These are phyloP conservation scores for Monosporozyma aquatica DNA, from an alignment of 805 yeast genomes.

Conservation along the genomic window DNA sequence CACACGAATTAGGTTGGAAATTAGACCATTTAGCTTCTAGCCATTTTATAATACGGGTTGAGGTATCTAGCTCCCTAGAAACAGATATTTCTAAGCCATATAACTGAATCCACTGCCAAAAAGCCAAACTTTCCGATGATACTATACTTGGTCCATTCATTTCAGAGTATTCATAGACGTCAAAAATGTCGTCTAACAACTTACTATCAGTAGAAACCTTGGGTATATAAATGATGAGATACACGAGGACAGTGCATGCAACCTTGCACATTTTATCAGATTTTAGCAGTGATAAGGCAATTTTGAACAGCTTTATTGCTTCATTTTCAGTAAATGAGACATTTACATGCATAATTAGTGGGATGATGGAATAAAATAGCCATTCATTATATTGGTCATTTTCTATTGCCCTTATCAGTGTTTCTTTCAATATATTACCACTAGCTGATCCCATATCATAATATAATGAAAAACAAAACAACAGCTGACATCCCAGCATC, in stretches of 20 bases:
- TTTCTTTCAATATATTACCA: constrained; percentile 6
- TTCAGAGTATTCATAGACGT: constrained; percentile 44
- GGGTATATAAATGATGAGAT: constrained; percentile 15
- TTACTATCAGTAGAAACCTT: constrained; percentile 30
- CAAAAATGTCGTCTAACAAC: constrained; percentile 39
- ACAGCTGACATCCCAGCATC: constrained; percentile 16
- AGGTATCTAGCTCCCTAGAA: constrained; percentile 22
- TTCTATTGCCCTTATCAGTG: constrained; percentile 13
- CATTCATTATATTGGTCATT: constrained; percentile 12
- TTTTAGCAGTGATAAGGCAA: constrained; percentile 31
- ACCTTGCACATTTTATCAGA: constrained; percentile 14
- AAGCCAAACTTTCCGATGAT: constrained; percentile 38
- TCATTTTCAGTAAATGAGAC: constrained; percentile 9
- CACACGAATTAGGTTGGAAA: constrained; percentile 8
- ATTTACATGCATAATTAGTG: constrained; percentile 14
- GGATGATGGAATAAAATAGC: constrained; percentile 17
- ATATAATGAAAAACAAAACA: constrained; percentile 11
- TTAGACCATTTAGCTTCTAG: constrained; percentile 37
- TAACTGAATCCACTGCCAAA: constrained; percentile 43
- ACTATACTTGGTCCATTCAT: constrained; percentile 50
- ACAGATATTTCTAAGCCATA: constrained; percentile 32
- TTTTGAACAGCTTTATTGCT: constrained; percentile 20
- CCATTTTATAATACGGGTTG: constrained; percentile 43
- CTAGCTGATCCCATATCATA: constrained; percentile 3
- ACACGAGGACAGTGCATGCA: constrained; percentile 21